Evolutionary conservation across 2,329 filamentous ascomycete species (phyloP).

Genomic region (Epichloe sp.): DNA sequence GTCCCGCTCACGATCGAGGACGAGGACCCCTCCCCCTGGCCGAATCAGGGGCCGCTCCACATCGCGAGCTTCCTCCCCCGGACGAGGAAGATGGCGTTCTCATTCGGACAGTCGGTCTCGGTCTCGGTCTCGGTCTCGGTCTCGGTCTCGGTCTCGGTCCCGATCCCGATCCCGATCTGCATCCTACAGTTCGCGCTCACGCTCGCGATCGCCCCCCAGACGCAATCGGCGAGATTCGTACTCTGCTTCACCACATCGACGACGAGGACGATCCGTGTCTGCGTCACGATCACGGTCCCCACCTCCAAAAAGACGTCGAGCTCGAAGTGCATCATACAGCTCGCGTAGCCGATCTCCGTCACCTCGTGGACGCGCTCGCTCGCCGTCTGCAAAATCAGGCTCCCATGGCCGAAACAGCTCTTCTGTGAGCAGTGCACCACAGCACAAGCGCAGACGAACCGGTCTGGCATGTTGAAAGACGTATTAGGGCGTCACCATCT

Average conservation of each 20-base stretch:
- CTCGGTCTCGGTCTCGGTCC: conserved; percentile 1
- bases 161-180: conserved; percentile 2
- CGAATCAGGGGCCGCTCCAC: conserved; percentile 5
- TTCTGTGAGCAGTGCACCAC: conserved; percentile 1
- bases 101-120: conserved; percentile 5
- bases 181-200: conserved; percentile 1
- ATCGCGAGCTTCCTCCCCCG: conserved; percentile 2
- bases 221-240: conserved; percentile 2
- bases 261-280: conserved; percentile 2
- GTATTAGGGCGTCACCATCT: no score
- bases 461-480: background rate
- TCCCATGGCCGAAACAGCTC: conserved; percentile 4
- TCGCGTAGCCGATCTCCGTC: conserved; percentile 3
- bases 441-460: background rate
- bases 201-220: conserved; percentile 1
- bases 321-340: conserved; percentile 1
- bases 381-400: background rate
- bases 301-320: background rate
- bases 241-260: conserved; percentile 4
- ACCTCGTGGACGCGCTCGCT: background rate
- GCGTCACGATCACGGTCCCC: background rate
- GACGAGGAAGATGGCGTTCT: conserved; percentile 1
- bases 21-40: background rate
- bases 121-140: conserved; percentile 4
- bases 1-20: conserved; percentile 6